Evolutionary conservation across 2,329 filamentous ascomycete species (phyloP).

Genomic region (Mollisiaceae sp.): DNA sequence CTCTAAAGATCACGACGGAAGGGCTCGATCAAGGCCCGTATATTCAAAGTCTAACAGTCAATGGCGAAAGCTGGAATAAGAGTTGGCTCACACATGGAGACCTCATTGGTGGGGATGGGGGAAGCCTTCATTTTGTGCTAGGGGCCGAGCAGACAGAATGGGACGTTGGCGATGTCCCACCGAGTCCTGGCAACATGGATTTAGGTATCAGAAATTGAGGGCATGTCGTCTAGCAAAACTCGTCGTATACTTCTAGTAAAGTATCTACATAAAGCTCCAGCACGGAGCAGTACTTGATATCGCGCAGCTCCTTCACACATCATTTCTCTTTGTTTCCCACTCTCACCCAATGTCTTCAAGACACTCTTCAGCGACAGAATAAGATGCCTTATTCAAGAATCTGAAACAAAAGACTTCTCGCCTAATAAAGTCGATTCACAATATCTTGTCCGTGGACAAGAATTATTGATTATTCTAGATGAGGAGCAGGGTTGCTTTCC

Average conservation of each 20-base stretch:
- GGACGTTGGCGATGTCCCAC: slow-evolving; percentile 31
- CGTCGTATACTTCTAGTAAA: not conserved
- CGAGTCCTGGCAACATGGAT: slow-evolving; percentile 24
- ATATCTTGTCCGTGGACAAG: too few relatives aligned
- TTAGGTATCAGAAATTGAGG: not conserved
- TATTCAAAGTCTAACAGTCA: slow-evolving; percentile 43
- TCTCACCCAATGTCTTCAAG: not conserved
- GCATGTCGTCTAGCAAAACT: not conserved
- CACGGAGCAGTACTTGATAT: too few relatives aligned
- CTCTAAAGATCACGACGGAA: slow-evolving; percentile 52
- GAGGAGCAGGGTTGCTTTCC: not conserved
- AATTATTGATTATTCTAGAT: too few relatives aligned
- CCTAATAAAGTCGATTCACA: too few relatives aligned
- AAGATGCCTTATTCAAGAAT: too few relatives aligned
- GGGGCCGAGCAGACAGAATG: slow-evolving; percentile 23
- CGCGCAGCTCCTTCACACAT: not conserved
- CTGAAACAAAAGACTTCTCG: too few relatives aligned
- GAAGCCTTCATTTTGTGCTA: slow-evolving; percentile 30
- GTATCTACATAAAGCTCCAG: not conserved
- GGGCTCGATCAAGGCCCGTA: slow-evolving; percentile 53
- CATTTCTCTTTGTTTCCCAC: not conserved
- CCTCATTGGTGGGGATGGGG: slow-evolving; percentile 35
- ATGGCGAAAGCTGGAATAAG: slow-evolving; percentile 29
- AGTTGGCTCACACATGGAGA: slow-evolving; percentile 33
- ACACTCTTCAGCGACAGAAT: too few relatives aligned